Evolutionary conservation across 108 stramenopile species (phyloP), one percentile per base, ranked within the genome.

Genomic region (Cyclostephanos invisitatus): DNA sequence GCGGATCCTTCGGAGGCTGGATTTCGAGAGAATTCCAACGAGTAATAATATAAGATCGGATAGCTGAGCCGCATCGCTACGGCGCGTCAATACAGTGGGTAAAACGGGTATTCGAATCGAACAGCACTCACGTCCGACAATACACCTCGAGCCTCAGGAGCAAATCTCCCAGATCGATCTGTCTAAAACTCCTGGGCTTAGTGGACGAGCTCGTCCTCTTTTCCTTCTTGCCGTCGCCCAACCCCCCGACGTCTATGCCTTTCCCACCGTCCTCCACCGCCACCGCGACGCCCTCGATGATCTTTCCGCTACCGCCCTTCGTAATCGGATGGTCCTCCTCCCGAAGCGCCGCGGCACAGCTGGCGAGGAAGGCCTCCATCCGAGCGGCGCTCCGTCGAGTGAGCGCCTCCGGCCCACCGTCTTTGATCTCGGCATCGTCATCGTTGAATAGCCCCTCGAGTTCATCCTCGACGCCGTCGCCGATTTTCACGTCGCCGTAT

Each of bases 331-430:
- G 38, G 27, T 79, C 81, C 62, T 69, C 76, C 24, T 68, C 72
- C 22, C 88, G 76, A 32, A 90, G 61, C 9, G 92, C 82, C 51
- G 83, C 62, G 14, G 81, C 63, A 57, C 85, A 87, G 1, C 86
- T 77, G 7, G 85, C 85, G 67, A 94, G 56, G 70, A 94, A 91
- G 12, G 93, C 93, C 68, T 91, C 90, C 89, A 94, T 86, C 46
- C 93, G 68, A 25, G 90, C 90, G 56, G 76, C 76, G 36, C 70
- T 76, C 28, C 93, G 73, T 18, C 87, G 64, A 14, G 74, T 72
- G 25, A 94, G 67, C 17, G 55, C 61, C 17, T 80, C 72, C 21
- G 77, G 67, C 62, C 73, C 67, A 7, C 32, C 63, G 32, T 75
- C 67, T 42, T 70, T 74, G 32, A 79, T 79, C 37, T 68, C 64